Evolutionary conservation across 2,329 filamentous ascomycete genomes (phyloP), one percentile per base, ranked within the genome.

Genomic region (Apiospora marii): DNA sequence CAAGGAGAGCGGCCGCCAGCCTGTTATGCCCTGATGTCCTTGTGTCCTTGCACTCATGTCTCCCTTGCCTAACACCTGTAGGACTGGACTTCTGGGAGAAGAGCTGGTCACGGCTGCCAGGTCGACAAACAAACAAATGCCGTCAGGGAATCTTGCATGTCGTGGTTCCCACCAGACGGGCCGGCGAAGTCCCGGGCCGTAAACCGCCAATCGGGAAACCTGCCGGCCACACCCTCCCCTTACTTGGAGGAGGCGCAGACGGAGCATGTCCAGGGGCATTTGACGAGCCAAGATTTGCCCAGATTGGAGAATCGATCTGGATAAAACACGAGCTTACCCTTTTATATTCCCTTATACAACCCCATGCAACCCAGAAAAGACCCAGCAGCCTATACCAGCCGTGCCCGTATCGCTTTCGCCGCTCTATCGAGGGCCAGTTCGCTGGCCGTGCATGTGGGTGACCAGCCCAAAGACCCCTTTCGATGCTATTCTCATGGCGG

Each of bases 291-390:
- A 68, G 67, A 48, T 46, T 43, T 27, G 67, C 41, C 27, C 6
- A 68, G 67, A 68, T 68, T 68, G 43, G 19, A 30, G 41, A 64
- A 68, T 68, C 44, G 67, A 68, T 68, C 44, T 68, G 67, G 67
- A 68, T 68, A 68, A 68, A 68, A 68, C 67, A 68, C 67, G 27
- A 68, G 67, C 67, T 68, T 48, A 68, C 43, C 67, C 67, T 68
- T 64, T 64, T 41, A 64, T 64, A 64, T 64, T 64, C 14, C 58
- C 58, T 64, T 41, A 64, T 64, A 64, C 34, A 22, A 64, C 34
- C 58, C 48, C 19, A 22, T 41, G 14, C 30, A 13, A 41, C 58
- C 30, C 58, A 22, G 34, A n/a, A 41, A 64, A 34, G 58, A 34
- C 30, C 22, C 58, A n/a, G 34, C 58, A 64, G 58, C 58, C 58